Evolutionary conservation across 257 asterid species (phyloP), one percentile per base, ranked within the genome.

Genomic region (Nemophila menziesii): DNA sequence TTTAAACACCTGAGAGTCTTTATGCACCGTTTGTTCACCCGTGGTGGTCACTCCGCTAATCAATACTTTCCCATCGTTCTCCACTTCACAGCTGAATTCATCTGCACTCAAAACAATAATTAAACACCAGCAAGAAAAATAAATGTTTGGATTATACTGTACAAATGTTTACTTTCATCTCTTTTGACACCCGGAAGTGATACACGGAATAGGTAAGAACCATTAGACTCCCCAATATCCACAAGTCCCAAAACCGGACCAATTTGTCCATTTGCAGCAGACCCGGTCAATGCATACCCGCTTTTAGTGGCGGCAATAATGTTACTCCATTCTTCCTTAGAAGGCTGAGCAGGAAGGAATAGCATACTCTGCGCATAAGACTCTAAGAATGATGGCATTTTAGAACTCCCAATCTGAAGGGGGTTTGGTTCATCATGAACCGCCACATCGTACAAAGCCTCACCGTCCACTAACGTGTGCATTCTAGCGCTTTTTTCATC

Each of bases 181-280:
- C 94, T 73, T 72, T 34, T 61, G 27, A 87, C 95, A 26, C 97
- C 97, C 0, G 97, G 95, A 48, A 87, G 97, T 12, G 95, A 71
- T n/a, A 82, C 76, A 2, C 83, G 86, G 55, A 87, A 87, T 26
- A 83, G 68, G 66, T 77, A 83, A 36, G 92, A 67, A 39, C 80
- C 94, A 46, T 63, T 68, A 0, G 78, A 67, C 62, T 80, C 95
- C 34, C 93, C 95, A 34, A 87, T 64, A 48, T 87, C 93, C 36
- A 75, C 47, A 44, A 67, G 60, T 41, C 95, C 97, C 5, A 87
- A 48, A 73, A 66, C 74, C 11, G 93, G 93, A 21, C 97, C 95
- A 1, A 60, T 33, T 20, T 54, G 58, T 45, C 79, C 89, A 20
- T 49, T 59, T 15, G 92, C 89, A 14, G 83, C 97, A 62, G 75